phyloP scores from a whole-genome alignment of 2,329 filamentous ascomycete genomes.

The Sclerotinia borealis region DNA sequence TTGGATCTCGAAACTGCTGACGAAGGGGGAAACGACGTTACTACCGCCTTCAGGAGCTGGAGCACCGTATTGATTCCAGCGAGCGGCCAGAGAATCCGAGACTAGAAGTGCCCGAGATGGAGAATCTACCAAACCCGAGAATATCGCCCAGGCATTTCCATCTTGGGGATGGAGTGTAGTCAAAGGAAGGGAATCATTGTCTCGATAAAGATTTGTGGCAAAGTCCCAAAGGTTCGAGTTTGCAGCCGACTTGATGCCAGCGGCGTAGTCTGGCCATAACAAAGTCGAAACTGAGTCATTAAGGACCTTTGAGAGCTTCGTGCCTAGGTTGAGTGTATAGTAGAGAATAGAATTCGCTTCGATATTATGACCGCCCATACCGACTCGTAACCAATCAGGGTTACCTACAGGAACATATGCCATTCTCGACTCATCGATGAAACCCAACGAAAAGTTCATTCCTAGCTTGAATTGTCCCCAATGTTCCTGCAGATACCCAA shows the following conservation, averaged over 20 bases:
- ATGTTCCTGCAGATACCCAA: conserved; percentile 40
- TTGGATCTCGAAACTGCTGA: conserved; percentile 53
- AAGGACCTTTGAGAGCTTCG: conserved; percentile 38
- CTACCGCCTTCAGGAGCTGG: conserved; percentile 50
- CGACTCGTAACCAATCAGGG: conserved; percentile 29
- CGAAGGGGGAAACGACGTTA: conserved; percentile 50
- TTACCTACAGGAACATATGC: conserved; percentile 22
- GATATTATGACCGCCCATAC: conserved; percentile 31
- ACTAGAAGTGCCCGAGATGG: conserved; percentile 35
- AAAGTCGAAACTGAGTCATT: conserved; percentile 19
- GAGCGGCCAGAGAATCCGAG: conserved; percentile 24
- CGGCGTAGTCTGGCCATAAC: neutral
- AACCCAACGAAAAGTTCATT: conserved; percentile 39
- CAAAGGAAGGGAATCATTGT: conserved; percentile 39
- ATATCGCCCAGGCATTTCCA: conserved; percentile 49
- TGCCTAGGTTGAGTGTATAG: conserved; percentile 35
- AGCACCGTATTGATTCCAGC: conserved; percentile 50
- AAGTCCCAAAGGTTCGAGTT: conserved; percentile 16
- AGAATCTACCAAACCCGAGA: conserved; percentile 24
- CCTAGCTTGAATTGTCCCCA: conserved; percentile 46
- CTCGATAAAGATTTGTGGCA: conserved; percentile 31
- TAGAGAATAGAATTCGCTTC: conserved; percentile 30
- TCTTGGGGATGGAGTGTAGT: conserved; percentile 53
- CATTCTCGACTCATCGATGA: conserved; percentile 38
- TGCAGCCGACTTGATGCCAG: conserved; percentile 12